A percentile compares a stretch with the other conserved stretches of the same genome.
Conservation (phyloP, 164 flowering plant genomes). For the Nymphaea colorata region DNA sequence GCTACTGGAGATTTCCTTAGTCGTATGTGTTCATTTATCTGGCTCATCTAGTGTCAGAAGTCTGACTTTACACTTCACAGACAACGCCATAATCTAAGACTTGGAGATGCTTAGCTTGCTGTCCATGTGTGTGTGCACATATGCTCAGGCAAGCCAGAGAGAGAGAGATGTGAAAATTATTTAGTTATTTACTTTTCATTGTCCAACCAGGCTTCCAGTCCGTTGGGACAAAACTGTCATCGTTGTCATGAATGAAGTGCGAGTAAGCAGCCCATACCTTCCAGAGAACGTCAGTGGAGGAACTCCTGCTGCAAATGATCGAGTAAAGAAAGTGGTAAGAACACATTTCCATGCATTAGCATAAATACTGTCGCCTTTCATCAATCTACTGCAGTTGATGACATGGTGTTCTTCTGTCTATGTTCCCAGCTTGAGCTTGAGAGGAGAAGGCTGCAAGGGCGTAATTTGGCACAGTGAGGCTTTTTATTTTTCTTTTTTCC, state of each 20-base stretch:
- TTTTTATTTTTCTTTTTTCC: not conserved
- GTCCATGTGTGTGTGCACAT: too few relatives aligned
- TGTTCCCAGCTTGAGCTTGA: slow-evolving; percentile 56
- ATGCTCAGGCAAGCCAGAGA: too few relatives aligned
- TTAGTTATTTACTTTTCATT: too few relatives aligned
- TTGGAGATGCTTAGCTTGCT: too few relatives aligned
- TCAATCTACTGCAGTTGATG: not conserved
- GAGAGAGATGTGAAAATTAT: too few relatives aligned
- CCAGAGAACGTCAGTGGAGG: slow-evolving; percentile 87
- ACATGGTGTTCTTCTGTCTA: not conserved
- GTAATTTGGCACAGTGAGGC: slow-evolving; percentile 29
- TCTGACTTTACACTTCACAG: too few relatives aligned
- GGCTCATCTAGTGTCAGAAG: too few relatives aligned
- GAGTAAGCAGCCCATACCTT: slow-evolving; percentile 79
- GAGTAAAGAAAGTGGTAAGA: slow-evolving; percentile 91
- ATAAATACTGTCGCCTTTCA: not conserved
- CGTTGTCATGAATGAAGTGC: slow-evolving; percentile 90
- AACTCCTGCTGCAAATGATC: slow-evolving; percentile 86
- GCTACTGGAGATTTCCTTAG: too few relatives aligned
- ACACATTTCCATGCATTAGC: not conserved
- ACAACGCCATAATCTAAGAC: too few relatives aligned
- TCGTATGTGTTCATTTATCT: too few relatives aligned
- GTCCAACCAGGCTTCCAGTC: slow-evolving; percentile 74
- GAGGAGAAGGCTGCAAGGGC: slow-evolving; percentile 60
- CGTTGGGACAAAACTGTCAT: slow-evolving; percentile 87